Evolutionary conservation across 2,329 filamentous ascomycete genomes (phyloP), one percentile per base, ranked within the genome.

Genomic region (Ophiostoma ulmi): DNA sequence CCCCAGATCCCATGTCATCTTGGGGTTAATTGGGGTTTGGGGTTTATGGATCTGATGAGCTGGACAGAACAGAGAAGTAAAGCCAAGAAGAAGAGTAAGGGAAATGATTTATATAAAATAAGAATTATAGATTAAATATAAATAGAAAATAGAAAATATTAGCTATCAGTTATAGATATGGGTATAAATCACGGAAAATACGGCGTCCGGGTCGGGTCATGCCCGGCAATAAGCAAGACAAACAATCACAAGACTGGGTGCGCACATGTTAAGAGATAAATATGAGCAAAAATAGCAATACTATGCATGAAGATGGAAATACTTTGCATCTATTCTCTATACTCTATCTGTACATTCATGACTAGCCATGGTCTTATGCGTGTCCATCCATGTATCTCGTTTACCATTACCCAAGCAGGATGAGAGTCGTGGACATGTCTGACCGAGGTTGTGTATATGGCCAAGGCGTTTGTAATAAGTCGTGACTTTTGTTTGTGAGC

Each of bases 1-100:
- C 63, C 63, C 63, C 63, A 65, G 63, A 65, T 39, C 35, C n/a
- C 10, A 65, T 65, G 63, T 22, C 20, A 65, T 65, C 36, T 39
- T 39, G 36, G 35, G 52, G 52, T 58, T 22, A 31, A 17, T 58
- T 58, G 52, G 52, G 52, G 63, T 65, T 65, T 65, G 63, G 36
- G 61, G 61, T 61, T 61, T 26, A 55, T 38, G 11, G 41, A n/a
- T 48, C 44, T 20, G 44, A 48, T 44, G 41, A 48, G 17, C 17
- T n/a, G 44, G 6, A 20, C 31, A 31, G 31, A 31, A 67, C 26
- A 67, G 52, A 11, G 5, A 66, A 55, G 26, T 26, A 44, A 58
- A 67, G 61, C 1, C 26, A 63, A 69, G 65, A 26, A 52, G 26
- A 20, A 22, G 17, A 63, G 58, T 5, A 61, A 14, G 10, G 4